Percentiles rank a stretch among this genome's conserved stretches.
phyloP scores from a whole-genome alignment of 2,329 filamentous ascomycete species.

The Thermothelomyces thermophilus region DNA sequence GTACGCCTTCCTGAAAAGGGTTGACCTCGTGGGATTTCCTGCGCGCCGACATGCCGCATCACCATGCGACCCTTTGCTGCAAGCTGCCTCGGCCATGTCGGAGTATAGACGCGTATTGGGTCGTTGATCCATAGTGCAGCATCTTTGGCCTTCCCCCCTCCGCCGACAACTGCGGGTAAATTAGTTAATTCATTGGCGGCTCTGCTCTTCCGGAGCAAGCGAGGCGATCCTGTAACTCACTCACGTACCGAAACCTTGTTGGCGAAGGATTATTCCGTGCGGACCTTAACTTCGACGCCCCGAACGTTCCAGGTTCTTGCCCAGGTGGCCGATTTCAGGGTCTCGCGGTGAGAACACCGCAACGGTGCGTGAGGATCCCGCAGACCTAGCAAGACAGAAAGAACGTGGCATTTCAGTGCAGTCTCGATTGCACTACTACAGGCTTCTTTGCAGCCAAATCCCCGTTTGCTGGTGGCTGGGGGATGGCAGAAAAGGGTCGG shows the following conservation, averaged over 20 bases:
- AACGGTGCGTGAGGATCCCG: background rate
- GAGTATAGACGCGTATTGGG: constrained; percentile 15
- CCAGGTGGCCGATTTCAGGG: background rate
- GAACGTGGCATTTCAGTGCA: background rate
- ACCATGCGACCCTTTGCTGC: constrained; percentile 8
- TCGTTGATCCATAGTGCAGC: constrained; percentile 9
- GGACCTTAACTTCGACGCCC: background rate
- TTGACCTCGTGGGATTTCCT: background rate
- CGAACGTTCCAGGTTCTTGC: background rate
- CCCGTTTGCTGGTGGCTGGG: background rate
- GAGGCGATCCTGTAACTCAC: background rate
- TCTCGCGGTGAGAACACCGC: constrained; percentile 1
- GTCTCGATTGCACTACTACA: background rate
- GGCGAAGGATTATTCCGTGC: background rate
- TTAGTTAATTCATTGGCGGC: constrained; percentile 6
- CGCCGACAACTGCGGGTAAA: constrained; percentile 4
- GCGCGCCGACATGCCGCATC: constrained; percentile 7
- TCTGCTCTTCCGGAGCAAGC: no score
- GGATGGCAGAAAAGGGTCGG: no score
- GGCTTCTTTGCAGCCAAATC: background rate
- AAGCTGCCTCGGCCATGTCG: constrained; percentile 14
- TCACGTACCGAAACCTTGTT: background rate
- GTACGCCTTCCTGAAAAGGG: no score
- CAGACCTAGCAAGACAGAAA: background rate
- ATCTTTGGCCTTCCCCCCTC: constrained; percentile 5